These are phyloP conservation scores for Venturia pyrina DNA, from an alignment of 2,329 filamentous ascomycete species.

Conservation along the genomic window DNA sequence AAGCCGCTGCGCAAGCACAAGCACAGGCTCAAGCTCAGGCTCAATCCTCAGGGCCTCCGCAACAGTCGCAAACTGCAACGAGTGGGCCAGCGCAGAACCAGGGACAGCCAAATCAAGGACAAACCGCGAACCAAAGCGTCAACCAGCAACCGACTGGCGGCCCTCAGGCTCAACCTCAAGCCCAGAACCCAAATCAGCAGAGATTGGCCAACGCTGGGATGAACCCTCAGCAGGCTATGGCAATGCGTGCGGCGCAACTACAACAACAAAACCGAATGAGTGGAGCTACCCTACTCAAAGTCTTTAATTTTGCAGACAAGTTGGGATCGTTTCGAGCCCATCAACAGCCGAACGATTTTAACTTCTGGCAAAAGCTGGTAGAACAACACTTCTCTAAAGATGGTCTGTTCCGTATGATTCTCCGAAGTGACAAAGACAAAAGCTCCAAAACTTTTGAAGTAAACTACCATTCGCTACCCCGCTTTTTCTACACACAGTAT, in stretches of 20 bases:
- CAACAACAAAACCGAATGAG: constrained; percentile 19
- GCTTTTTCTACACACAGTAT: constrained; percentile 86
- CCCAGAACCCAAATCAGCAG: constrained; percentile 15
- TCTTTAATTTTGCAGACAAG: constrained; percentile 47
- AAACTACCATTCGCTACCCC: constrained; percentile 65
- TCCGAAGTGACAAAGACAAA: constrained; percentile 45
- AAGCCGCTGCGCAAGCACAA: constrained; percentile 12
- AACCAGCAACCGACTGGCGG: constrained; percentile 27
- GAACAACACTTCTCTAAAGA: constrained; percentile 67
- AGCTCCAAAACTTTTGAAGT: constrained; percentile 80
- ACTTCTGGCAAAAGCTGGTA: constrained; percentile 74
- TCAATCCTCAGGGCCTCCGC: constrained; percentile 20
- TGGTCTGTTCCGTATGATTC: constrained; percentile 66
- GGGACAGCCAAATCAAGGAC: constrained; percentile 22
- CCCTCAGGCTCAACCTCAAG: constrained; percentile 19
- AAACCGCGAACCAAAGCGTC: constrained; percentile 25
- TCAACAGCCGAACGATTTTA: constrained; percentile 56
- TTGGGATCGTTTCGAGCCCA: constrained; percentile 46
- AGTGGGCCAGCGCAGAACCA: constrained; percentile 20
- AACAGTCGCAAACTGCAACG: constrained; percentile 12
- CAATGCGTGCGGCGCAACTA: constrained; percentile 21
- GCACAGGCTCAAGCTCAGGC: constrained; percentile 30
- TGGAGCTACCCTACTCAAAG: constrained; percentile 39
- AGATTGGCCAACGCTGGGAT: constrained; percentile 18
- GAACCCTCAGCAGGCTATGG: constrained; percentile 13